These are phyloP conservation scores for Mycena filopes DNA, from an alignment of 768 basidiomycete genomes.

Conservation along the genomic window DNA sequence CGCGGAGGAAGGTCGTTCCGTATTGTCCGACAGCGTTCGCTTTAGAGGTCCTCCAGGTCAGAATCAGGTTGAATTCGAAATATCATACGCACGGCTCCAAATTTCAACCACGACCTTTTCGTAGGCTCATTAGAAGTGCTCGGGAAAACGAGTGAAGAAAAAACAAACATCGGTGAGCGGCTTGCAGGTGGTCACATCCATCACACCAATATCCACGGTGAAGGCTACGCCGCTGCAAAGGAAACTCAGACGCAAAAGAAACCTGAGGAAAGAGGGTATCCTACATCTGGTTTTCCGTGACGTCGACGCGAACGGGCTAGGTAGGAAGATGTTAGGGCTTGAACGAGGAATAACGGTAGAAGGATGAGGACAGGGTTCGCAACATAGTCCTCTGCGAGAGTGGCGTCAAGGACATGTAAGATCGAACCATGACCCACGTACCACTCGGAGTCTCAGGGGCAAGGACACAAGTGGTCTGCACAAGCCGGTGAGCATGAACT, in stretches of 20 bases:
- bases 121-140: not conserved
- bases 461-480: constrained; percentile 37
- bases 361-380: constrained; percentile 27
- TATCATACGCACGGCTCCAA: constrained; percentile 39
- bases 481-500: constrained; percentile 1
- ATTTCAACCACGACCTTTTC: constrained; percentile 49
- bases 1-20: constrained; percentile 48
- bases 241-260: not conserved
- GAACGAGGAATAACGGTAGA: not conserved
- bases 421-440: not conserved
- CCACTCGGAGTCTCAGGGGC: constrained; percentile 36
- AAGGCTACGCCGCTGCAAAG: constrained; percentile 46
- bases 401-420: not conserved
- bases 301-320: constrained; percentile 39
- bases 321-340: not conserved
- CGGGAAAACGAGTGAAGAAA: not conserved
- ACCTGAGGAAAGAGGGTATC: constrained; percentile 2
- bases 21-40: constrained; percentile 51
- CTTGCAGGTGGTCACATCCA: constrained; percentile 51
- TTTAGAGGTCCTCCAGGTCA: constrained; percentile 14
- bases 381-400: constrained; percentile 26
- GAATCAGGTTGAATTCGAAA: not conserved
- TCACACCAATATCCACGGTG: constrained; percentile 49
- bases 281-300: constrained; percentile 43
- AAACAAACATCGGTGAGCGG: constrained; percentile 41